phyloP scores from a whole-genome alignment of 2,329 filamentous ascomycete genomes.

The Penicillium digitatum region DNA sequence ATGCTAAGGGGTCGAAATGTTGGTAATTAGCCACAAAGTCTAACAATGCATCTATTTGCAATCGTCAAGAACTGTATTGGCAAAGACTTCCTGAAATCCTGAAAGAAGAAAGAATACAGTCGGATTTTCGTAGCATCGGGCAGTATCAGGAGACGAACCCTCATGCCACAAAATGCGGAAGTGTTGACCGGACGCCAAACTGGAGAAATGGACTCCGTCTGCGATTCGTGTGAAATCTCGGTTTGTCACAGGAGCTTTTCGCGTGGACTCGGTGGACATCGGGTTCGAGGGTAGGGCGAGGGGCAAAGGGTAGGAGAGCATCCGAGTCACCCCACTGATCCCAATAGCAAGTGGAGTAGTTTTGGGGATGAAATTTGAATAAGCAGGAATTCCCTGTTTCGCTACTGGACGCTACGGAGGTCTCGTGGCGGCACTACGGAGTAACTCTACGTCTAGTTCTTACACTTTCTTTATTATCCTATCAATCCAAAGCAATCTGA shows the following conservation, averaged over 20 bases:
- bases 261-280: constrained; percentile 12
- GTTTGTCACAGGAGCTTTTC: constrained; percentile 12
- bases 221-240: constrained; percentile 8
- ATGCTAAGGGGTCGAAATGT: not conserved
- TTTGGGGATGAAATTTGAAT: constrained; percentile 2
- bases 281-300: constrained; percentile 2
- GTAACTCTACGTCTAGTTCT: not conserved
- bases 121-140: not conserved
- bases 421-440: constrained; percentile 1
- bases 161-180: constrained; percentile 3
- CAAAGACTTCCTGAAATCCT: not conserved
- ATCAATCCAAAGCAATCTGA: not conserved
- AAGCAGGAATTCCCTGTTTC: constrained; percentile 11
- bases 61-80: not conserved
- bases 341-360: constrained; percentile 4
- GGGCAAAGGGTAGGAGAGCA: constrained; percentile 15
- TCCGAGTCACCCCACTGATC: constrained; percentile 24
- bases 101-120: not conserved
- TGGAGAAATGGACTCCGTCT: not conserved
- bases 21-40: not conserved
- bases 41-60: not conserved
- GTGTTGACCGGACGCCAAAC: constrained; percentile 6
- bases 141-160: not conserved
- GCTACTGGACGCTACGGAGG: constrained; percentile 9
- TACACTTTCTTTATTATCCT: not conserved